Evolutionary conservation across 768 basidiomycete genomes (phyloP), one percentile per base, ranked within the genome.

Genomic region (Pisolithus tinctorius): DNA sequence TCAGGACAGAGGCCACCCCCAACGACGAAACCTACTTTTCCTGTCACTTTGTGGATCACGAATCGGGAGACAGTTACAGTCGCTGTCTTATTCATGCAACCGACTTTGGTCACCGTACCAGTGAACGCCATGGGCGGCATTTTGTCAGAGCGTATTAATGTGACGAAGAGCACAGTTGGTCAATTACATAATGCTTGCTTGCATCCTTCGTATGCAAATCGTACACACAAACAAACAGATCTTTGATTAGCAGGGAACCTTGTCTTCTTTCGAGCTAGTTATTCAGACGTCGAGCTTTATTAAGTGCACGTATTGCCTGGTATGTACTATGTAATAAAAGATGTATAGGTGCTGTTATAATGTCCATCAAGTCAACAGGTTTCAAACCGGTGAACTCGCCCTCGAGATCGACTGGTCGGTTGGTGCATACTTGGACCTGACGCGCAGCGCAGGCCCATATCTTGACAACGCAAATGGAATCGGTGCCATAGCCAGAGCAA

Each of bases 71-170:
- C 88, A 0, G 86, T 83, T 45, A 92, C 88, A 0, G 90, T 92
- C 13, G 78, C 89, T 0, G 89, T 92, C 64, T 90, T 91, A 49
- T 82, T 74, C 88, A 92, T 92, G 58, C 75, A 80, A 8, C 90
- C 88, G 20, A 79, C 84, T 66, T 88, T 91, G 30, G 87, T 85
- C 17, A 92, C 90, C 37, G 82, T 60, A 16, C 89, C 89, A 23
- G 75, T 75, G 56, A 92, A 78, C 14, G 82, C 69, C 81, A 90
- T 83, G 26, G 89, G 88, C 34, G 87, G 84, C 88, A 90, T 90
- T 7, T 56, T 65, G 60, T 42, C 17, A 16, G 38, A 40, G 23
- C 5, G 17, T 25, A 20, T 20, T 20, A 13, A 44, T 16, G 26
- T 29, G 43, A 11, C 13, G 6, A 14, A 14, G 42, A 14, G 4